Evolutionary conservation across 1,284 basidiomycete species (phyloP).

Genomic region (Boletus sp.): DNA sequence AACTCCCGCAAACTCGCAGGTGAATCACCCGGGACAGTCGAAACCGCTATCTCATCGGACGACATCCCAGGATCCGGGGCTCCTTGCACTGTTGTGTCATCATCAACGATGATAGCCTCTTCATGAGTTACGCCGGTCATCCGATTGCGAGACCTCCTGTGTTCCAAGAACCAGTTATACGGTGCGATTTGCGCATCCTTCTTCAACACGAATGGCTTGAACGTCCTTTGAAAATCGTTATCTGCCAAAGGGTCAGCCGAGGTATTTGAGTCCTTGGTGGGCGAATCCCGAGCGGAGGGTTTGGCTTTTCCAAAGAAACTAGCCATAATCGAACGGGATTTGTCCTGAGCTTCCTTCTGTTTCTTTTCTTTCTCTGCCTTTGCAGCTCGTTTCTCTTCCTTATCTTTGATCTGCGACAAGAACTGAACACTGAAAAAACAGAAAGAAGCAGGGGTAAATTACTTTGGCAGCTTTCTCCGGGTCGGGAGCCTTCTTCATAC

Average conservation of each 20-base stretch:
- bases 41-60: neutral
- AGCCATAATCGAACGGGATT: slow-evolving; percentile 71
- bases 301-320: slow-evolving; percentile 71
- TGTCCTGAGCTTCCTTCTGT: slow-evolving; percentile 63
- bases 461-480: slow-evolving; percentile 65
- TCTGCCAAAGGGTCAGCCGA: slow-evolving; percentile 43
- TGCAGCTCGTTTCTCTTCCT: slow-evolving; percentile 60
- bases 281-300: slow-evolving; percentile 29
- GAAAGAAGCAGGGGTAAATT: slow-evolving; percentile 7
- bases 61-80: slow-evolving; percentile 17
- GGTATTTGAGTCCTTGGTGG: slow-evolving; percentile 34
- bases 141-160: slow-evolving; percentile 27
- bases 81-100: slow-evolving; percentile 35
- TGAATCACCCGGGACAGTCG: neutral
- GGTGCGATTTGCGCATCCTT: slow-evolving; percentile 71
- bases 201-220: slow-evolving; percentile 76
- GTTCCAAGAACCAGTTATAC: slow-evolving; percentile 59
- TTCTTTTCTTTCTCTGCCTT: slow-evolving; percentile 60
- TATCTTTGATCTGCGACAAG: slow-evolving; percentile 58
- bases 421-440: slow-evolving; percentile 4
- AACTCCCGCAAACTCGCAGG: slow-evolving; percentile 16
- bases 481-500: slow-evolving; percentile 53
- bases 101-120: slow-evolving; percentile 56
- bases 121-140: slow-evolving; percentile 30
- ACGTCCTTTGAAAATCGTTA: slow-evolving; percentile 70